Evolutionary conservation across 78 protist species (phyloP).

Genomic region (Emiliania huxleyi): DNA sequence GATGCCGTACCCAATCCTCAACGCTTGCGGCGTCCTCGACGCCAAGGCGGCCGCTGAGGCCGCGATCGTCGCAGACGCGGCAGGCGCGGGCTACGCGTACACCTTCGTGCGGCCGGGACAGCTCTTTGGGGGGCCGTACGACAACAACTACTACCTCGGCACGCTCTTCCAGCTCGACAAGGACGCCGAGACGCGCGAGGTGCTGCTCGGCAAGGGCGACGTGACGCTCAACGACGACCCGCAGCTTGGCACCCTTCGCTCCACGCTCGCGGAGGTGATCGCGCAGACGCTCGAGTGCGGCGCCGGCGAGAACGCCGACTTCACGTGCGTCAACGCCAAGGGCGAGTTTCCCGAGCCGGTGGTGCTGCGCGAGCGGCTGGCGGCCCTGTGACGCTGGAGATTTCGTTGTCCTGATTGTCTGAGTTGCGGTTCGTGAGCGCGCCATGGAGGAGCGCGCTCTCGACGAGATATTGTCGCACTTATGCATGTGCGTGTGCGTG

Average conservation of each 20-base stretch:
- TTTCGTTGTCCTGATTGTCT: too few relatives aligned
- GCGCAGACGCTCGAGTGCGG: too few relatives aligned
- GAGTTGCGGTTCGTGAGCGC: too few relatives aligned
- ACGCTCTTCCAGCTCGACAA: conserved; percentile 10
- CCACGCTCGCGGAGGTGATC: conserved; percentile 19
- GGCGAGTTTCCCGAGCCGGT: too few relatives aligned
- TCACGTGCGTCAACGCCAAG: too few relatives aligned
- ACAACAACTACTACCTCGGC: background rate
- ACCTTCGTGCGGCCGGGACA: conserved; percentile 1
- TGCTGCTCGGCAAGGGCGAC: background rate
- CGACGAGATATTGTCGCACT: too few relatives aligned
- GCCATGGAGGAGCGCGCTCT: too few relatives aligned
- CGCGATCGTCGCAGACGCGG: background rate
- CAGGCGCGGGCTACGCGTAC: background rate
- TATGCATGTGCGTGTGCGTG: too few relatives aligned
- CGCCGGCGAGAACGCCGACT: too few relatives aligned
- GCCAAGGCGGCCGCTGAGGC: background rate
- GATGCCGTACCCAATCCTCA: background rate
- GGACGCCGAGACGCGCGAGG: background rate
- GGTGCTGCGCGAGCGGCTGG: too few relatives aligned
- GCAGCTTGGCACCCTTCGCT: too few relatives aligned
- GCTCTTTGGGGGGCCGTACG: conserved; percentile 26
- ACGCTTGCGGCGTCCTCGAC: conserved; percentile 18
- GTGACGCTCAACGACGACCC: background rate
- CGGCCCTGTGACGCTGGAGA: too few relatives aligned